Percentiles rank a stretch among this genome's conserved stretches.
Conservation (phyloP, 139 green algal species). For the Auxenochlorella pyrenoidosa region DNA sequence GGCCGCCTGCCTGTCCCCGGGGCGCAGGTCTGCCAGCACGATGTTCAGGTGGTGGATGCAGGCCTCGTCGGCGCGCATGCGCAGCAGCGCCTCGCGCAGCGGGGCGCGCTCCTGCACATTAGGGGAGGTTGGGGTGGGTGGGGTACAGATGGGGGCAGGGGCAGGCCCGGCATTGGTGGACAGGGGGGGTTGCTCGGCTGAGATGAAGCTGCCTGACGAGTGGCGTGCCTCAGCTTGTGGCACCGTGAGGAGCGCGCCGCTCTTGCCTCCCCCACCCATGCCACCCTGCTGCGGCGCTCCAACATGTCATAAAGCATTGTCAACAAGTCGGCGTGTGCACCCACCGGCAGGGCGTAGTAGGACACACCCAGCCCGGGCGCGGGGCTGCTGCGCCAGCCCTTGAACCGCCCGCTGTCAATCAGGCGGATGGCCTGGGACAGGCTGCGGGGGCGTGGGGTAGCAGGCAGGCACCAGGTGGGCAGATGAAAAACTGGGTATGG, state of each 20-base stretch:
- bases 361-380: background rate
- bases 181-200: too few species aligned
- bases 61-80: conserved; percentile 31
- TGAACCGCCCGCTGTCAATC: conserved; percentile 20
- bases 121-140: too few species aligned
- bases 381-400: background rate
- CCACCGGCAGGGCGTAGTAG: conserved; percentile 31
- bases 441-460: background rate
- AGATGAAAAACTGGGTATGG: too few species aligned
- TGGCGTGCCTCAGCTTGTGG: too few species aligned
- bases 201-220: too few species aligned
- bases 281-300: too few species aligned
- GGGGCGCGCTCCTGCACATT: background rate
- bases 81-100: conserved; percentile 26
- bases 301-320: too few species aligned
- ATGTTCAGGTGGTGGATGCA: conserved; percentile 29
- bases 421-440: conserved; percentile 22
- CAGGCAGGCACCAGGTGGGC: too few species aligned
- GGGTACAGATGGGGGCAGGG: too few species aligned
- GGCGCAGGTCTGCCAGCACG: conserved; percentile 6
- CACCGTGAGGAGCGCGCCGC: too few species aligned
- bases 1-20: background rate
- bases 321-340: too few species aligned
- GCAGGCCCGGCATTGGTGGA: background rate
- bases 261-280: too few species aligned